Evolutionary conservation across 2,329 filamentous ascomycete species (phyloP), one percentile per base, ranked within the genome.

Genomic region (Byssochlamys sp.): DNA sequence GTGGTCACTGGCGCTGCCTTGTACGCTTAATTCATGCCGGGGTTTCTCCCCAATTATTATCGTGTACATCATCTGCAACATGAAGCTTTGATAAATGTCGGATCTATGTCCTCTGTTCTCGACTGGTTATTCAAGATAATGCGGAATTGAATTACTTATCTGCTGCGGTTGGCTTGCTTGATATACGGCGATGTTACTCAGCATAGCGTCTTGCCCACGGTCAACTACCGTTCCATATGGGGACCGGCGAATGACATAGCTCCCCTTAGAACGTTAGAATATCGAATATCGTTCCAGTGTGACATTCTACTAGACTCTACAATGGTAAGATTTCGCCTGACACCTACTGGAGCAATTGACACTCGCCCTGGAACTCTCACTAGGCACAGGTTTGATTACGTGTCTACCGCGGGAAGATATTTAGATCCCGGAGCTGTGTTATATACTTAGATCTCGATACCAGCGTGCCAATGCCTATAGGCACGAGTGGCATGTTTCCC

Each of bases 1-100:
- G 53, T 63, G 62, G 61, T 60, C 57, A 59, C 52, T 58, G 60
- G 61, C 62, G 67, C 64, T 66, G 63, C 63, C 63, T 59, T 73
- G 71, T 72, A 70, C 70, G 66, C 67, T 71, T 65, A 62, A 69
- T 69, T 64, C 69, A 69, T 69, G 66, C 65, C 65, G 66, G 64
- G 68, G 64, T 65, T 69, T 65, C 67, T 68, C 54, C 62, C 65
- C 57, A 61, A 64, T 63, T 67, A 70, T 70, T 45, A 72, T 73
- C 67, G 66, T 75, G 72, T 75, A 75, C 70, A 74, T 75, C 72
- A 75, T 67, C 67, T 70, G 69, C 57, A 53, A 57, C 55, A 58
- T 55, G 53, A 45, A 58, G 57, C 59, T 61, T 56, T 56, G 39
- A 55, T 51, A 55, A 24, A 52, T 50, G 28, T 55, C 25, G 53